These are phyloP conservation scores for Combretum micranthum DNA, from an alignment of 345 rosid species.

Conservation along the genomic window DNA sequence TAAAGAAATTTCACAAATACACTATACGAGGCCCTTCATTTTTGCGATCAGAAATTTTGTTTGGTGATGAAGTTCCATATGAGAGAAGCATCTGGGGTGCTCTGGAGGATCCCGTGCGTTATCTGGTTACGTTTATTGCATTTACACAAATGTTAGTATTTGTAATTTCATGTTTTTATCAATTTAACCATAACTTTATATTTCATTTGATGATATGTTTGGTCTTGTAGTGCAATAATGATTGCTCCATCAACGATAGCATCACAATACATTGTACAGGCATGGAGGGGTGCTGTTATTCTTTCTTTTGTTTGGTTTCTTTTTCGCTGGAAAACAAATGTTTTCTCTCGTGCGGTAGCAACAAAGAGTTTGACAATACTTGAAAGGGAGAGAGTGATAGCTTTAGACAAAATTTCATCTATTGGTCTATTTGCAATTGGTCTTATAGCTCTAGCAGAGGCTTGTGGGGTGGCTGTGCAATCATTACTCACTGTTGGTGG, in stretches of 20 bases:
- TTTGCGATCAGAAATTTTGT: constrained; percentile 34
- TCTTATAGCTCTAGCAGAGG: constrained; percentile 83
- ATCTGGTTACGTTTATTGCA: constrained; percentile 69
- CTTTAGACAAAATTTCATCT: constrained; percentile 75
- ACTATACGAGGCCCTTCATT: constrained; percentile 42
- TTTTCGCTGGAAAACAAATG: constrained; percentile 78
- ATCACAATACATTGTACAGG: constrained; percentile 55
- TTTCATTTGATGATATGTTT: constrained; percentile 1
- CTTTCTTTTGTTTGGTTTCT: constrained; percentile 86
- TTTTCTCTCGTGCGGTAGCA: constrained; percentile 45
- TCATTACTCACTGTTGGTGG: constrained; percentile 94
- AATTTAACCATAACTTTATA: not conserved
- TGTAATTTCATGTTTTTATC: constrained; percentile 1
- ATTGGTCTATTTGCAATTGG: constrained; percentile 75
- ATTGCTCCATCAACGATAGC: constrained; percentile 87
- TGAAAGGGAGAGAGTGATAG: constrained; percentile 59
- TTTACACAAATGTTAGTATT: constrained; percentile 65
- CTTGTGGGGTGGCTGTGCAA: constrained; percentile 94
- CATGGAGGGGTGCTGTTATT: constrained; percentile 68
- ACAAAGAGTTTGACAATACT: constrained; percentile 31
- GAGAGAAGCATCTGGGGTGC: constrained; percentile 88
- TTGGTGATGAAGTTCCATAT: constrained; percentile 44
- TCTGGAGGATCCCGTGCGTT: constrained; percentile 84
- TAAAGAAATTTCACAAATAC: constrained; percentile 69
- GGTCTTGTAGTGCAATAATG: constrained; percentile 53